Percentiles rank a stretch among this genome's conserved stretches.
Conservation (phyloP, 441 rosid genomes). For the Theobroma grandiflorum region DNA sequence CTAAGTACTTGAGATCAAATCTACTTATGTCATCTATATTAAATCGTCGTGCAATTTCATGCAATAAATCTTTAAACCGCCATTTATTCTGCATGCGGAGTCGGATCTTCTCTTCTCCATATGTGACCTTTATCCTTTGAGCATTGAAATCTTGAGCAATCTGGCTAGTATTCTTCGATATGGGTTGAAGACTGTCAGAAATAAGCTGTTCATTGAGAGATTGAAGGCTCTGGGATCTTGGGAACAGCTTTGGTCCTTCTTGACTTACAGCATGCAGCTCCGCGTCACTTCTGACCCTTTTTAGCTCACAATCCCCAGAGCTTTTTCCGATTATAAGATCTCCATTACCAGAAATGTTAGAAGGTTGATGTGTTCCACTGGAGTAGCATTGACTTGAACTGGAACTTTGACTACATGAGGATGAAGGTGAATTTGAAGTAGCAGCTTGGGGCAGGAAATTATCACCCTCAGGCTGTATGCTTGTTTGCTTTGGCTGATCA, state of each 20-base stretch:
- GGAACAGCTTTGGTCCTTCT: slow-evolving; percentile 44
- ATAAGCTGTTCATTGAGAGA: slow-evolving; percentile 43
- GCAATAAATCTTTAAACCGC: slow-evolving; percentile 53
- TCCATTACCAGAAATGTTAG: slow-evolving; percentile 36
- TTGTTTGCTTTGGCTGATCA: slow-evolving; percentile 40
- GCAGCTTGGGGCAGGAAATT: slow-evolving; percentile 31
- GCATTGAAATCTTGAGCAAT: slow-evolving; percentile 51
- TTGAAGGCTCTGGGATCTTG: slow-evolving; percentile 57
- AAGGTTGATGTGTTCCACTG: slow-evolving; percentile 57
- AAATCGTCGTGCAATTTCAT: slow-evolving; percentile 77
- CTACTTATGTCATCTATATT: slow-evolving; percentile 59
- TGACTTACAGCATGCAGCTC: slow-evolving; percentile 59
- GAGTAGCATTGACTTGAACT: slow-evolving; percentile 79
- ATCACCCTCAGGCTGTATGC: slow-evolving; percentile 38
- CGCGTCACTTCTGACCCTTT: slow-evolving; percentile 54
- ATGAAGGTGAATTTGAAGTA: slow-evolving; percentile 63
- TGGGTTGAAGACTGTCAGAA: slow-evolving; percentile 38
- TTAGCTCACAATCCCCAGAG: slow-evolving; percentile 30
- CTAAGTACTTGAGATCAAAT: slow-evolving; percentile 84
- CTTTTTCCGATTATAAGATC: slow-evolving; percentile 42
- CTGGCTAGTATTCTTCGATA: slow-evolving; percentile 30
- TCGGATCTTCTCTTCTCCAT: slow-evolving; percentile 71
- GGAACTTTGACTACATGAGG: slow-evolving; percentile 76
- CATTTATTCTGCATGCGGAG: slow-evolving; percentile 63
- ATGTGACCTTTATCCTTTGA: slow-evolving; percentile 67